phyloP scores from a whole-genome alignment of 2,329 filamentous ascomycete genomes.

The Xylaria multiplex region DNA sequence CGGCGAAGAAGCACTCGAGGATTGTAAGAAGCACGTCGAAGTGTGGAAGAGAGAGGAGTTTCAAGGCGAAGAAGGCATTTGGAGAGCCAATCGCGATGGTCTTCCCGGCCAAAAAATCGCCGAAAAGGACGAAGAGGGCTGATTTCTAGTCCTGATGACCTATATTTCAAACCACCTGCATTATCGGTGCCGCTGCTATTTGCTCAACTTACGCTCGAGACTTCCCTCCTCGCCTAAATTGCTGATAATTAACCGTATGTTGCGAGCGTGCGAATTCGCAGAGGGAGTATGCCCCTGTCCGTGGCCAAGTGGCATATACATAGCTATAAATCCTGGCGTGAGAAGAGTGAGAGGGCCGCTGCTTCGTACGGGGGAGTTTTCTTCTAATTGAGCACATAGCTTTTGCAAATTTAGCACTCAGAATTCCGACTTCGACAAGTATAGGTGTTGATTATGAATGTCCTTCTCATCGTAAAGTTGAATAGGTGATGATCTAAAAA shows the following conservation, averaged over 20 bases:
- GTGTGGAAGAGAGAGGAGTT: slow-evolving; percentile 97
- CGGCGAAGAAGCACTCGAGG: slow-evolving; percentile 88
- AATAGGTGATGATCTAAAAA: neutral
- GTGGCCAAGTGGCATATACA: neutral
- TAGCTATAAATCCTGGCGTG: neutral
- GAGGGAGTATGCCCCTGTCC: neutral
- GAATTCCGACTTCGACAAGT: neutral
- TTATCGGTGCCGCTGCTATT: neutral
- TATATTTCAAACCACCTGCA: neutral
- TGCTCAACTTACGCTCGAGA: neutral
- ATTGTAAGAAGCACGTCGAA: slow-evolving; percentile 87
- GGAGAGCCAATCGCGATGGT: slow-evolving; percentile 88
- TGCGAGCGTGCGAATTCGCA: neutral
- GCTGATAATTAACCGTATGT: neutral
- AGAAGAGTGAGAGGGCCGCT: neutral
- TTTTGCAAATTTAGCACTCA: neutral
- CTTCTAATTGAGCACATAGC: slow-evolving; percentile 2
- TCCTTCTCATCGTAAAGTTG: neutral
- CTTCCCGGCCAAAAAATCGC: slow-evolving; percentile 61
- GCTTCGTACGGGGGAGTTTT: neutral
- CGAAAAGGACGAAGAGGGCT: slow-evolving; percentile 11
- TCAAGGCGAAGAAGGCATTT: slow-evolving; percentile 78
- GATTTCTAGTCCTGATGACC: neutral
- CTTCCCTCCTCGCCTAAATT: neutral
- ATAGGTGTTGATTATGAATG: neutral